Base-by-base conservation (phyloP, 2,329 filamentous ascomycete species). In the Pseudodiploospora longispora region DNA sequence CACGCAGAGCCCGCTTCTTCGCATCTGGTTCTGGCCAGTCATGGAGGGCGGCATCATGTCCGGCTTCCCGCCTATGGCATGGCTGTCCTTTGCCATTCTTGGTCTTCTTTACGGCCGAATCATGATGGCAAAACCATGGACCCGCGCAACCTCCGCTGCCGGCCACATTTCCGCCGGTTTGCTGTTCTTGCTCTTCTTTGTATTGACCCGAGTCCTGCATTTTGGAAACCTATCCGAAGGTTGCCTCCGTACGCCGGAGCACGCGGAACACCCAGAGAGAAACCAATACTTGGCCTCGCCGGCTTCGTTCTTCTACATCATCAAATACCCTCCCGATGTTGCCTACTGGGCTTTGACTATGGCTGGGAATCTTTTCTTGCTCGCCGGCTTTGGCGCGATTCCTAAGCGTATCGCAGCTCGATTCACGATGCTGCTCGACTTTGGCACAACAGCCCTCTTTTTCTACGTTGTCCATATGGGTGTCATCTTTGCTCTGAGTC, bases 261-360 rank as follows among this genome's bases (percentile, higher is more conserved):
- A 70, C 19, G 41, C 47, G 6, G 45, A 43, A 8, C 53, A 56
- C 12, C 58, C 62, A 0, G 44, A 49, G 4, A 43, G 40, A 9
- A 71, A 72, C 48, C 67, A 61, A 2, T 72, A 71, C 38, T 61
- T 72, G 10, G 59, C 52, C 4, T 71, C 68, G 0, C 52, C 55
- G 2, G 52, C 55, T 28, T 63, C 69, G 5, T 72, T 72, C 57
- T 69, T 72, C 54, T 72, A 71, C 57, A 51, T 71, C 36, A 54
- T 64, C 50, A 72, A 72, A 52, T 71, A 71, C 39, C 69, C 70
- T 0, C 70, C 70, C 4, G 70, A 72, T 47, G 58, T 72, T 4
- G 67, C 68, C 4, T 72, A 69, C 47, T 69, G 66, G 60, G 57
- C 66, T 4, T 65, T 63, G 32, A 66, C 66, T 8, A 56, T 71